Evolutionary conservation across 306 rosid genomes (phyloP), one percentile per base, ranked within the genome.

Genomic region (Malus domestica): DNA sequence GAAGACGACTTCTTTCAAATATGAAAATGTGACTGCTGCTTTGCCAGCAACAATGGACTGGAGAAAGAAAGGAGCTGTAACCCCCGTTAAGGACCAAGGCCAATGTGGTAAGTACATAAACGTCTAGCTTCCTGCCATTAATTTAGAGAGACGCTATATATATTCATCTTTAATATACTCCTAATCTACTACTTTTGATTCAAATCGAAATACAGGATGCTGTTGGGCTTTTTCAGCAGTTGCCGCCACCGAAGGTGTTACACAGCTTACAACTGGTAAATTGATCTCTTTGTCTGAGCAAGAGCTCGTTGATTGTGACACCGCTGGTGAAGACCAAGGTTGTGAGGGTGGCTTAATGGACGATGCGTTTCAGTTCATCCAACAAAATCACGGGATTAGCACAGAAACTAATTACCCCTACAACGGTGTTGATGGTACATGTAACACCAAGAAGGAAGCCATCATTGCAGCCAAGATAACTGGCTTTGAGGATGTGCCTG

Each of bases 231-330:
- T 83, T 72, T 83, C 89, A 55, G 87, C 85, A 25, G 83, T 85
- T 22, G 88, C 85, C 16, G 80, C 86, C 59, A 85, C 79, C 0
- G 89, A 85, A 81, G 86, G 85, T 68, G 71, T 79, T 40, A 78
- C 80, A 18, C 14, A 44, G 49, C 19, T 81, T 14, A 77, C 29
- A 10, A 64, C 42, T 38, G 42, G 9, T 38, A 38, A 38, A 1
- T 38, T 38, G 42, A 38, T 7, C 42, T 38, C 42, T 15, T 71
- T 83, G 20, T 85, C 85, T 0, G 86, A 85, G 73, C 89, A 88
- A 81, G 87, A 88, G 77, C 83, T 85, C 30, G 83, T 83, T 49
- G 87, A 88, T 60, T 84, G 91, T 69, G 91, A 85, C 67, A 77
- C 73, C 11, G 62, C 23, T 8, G 83, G 85, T 5, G 85, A 84